Conservation (phyloP, 2,329 filamentous ascomycete genomes). For the Alternaria gaisen region DNA sequence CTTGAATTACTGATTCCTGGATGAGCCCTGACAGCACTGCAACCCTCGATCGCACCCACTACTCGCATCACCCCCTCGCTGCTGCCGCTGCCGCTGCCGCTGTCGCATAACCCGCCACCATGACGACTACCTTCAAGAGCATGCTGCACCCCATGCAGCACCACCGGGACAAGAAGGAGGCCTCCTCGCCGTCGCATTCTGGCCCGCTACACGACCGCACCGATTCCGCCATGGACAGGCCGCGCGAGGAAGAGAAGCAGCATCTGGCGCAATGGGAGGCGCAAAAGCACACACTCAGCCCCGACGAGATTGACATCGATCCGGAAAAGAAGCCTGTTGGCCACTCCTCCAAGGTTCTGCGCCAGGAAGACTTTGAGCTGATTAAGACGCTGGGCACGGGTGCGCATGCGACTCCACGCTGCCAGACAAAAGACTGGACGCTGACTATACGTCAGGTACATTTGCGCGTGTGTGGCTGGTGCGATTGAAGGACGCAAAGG, state of each 20-base stretch:
- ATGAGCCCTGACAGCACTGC: constrained; percentile 3
- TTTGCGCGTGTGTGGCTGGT: constrained; percentile 86
- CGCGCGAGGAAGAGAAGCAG: constrained; percentile 59
- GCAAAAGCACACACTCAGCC: constrained; percentile 54
- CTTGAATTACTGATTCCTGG: constrained; percentile 16
- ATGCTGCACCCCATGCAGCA: constrained; percentile 48
- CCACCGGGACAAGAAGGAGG: constrained; percentile 39
- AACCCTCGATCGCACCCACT: constrained; percentile 16
- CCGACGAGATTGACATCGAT: constrained; percentile 54
- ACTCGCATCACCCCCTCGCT: constrained; percentile 12
- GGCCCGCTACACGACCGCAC: constrained; percentile 42
- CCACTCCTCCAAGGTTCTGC: constrained; percentile 57
- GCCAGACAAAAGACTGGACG: constrained; percentile 4
- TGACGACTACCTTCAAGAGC: constrained; percentile 50
- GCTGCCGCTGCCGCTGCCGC: constrained; percentile 3
- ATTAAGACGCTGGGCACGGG: constrained; percentile 81
- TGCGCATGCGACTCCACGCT: constrained; percentile 46
- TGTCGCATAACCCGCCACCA: constrained; percentile 30
- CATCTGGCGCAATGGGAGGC: constrained; percentile 58
- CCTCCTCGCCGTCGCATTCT: constrained; percentile 26
- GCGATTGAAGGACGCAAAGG: constrained; percentile 63
- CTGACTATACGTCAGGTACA: constrained; percentile 64
- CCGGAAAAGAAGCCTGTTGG: constrained; percentile 57
- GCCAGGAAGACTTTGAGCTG: constrained; percentile 71
- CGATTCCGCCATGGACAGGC: constrained; percentile 48